phyloP scores from a whole-genome alignment of 352 stramenopile species.

The Pilasporangium apinafurcum region DNA sequence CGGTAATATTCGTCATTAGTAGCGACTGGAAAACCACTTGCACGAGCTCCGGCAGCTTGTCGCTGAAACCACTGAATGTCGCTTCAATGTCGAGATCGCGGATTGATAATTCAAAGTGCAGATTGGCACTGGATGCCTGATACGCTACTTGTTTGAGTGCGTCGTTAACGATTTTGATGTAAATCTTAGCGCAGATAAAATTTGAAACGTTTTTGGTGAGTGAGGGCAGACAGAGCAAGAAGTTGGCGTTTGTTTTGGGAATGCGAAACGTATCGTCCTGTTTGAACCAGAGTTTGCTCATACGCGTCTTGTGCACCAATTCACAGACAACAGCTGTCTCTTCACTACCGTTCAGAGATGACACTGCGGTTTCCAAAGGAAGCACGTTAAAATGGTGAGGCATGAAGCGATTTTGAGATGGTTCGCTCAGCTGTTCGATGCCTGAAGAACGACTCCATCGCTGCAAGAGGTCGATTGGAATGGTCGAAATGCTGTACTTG shows the following conservation, averaged over 20 bases:
- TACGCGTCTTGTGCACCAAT: slow-evolving; percentile 20
- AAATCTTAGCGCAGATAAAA: slow-evolving; percentile 58
- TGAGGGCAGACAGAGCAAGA: slow-evolving; percentile 49
- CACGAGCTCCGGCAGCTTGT: slow-evolving; percentile 55
- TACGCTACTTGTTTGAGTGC: slow-evolving; percentile 61
- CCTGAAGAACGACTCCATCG: slow-evolving; percentile 11
- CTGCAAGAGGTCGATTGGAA: slow-evolving; percentile 15
- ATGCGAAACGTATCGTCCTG: slow-evolving; percentile 51
- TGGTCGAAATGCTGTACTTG: slow-evolving; percentile 33
- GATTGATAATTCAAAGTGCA: slow-evolving; percentile 45
- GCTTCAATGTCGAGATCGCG: slow-evolving; percentile 64
- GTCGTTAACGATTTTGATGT: slow-evolving; percentile 57
- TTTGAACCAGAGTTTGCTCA: slow-evolving; percentile 75
- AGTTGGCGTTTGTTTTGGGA: slow-evolving; percentile 65
- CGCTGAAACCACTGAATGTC: slow-evolving; percentile 64
- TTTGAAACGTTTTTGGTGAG: slow-evolving; percentile 30
- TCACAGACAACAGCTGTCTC: slow-evolving; percentile 15
- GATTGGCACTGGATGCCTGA: slow-evolving; percentile 50
- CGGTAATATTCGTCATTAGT: slow-evolving; percentile 20
- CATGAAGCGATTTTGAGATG: slow-evolving; percentile 60
- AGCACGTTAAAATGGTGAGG: slow-evolving; percentile 50
- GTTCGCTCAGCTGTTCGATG: slow-evolving; percentile 8
- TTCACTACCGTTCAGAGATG: background rate
- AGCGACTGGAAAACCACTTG: slow-evolving; percentile 36
- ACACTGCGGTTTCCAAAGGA: background rate